These are phyloP conservation scores for Monilinia fructigena DNA, from an alignment of 2,329 filamentous ascomycete species.

Conservation along the genomic window DNA sequence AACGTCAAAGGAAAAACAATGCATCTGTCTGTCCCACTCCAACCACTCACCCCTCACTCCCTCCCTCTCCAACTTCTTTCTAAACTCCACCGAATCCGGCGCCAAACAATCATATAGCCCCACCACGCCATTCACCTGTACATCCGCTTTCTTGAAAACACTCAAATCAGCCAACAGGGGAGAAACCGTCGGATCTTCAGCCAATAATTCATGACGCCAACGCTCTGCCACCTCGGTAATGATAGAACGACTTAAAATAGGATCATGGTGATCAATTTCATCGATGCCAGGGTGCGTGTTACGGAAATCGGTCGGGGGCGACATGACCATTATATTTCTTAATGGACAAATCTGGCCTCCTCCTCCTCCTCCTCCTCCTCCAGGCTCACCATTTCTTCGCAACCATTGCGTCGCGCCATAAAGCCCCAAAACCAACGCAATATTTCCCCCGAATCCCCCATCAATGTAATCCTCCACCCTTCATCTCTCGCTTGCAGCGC, in stretches of 20 bases:
- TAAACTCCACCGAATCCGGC: constrained; percentile 28
- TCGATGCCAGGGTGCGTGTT: constrained; percentile 31
- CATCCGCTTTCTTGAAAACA: constrained; percentile 23
- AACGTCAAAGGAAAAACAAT: constrained; percentile 30
- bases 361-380: background rate
- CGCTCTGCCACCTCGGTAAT: constrained; percentile 27
- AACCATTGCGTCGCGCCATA: constrained; percentile 5
- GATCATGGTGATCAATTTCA: constrained; percentile 24
- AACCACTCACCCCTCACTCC: constrained; percentile 31
- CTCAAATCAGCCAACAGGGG: constrained; percentile 29
- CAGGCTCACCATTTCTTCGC: background rate
- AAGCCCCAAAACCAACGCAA: constrained; percentile 2
- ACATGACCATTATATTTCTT: constrained; percentile 29
- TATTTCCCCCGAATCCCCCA: constrained; percentile 17
- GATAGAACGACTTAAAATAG: constrained; percentile 25
- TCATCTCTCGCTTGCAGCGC: background rate
- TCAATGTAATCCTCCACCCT: constrained; percentile 3
- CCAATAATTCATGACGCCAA: constrained; percentile 26
- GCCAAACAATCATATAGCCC: constrained; percentile 28
- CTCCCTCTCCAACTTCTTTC: constrained; percentile 25
- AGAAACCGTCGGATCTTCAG: constrained; percentile 27
- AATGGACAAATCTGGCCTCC: constrained; percentile 17
- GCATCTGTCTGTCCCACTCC: constrained; percentile 33
- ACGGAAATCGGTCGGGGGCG: constrained; percentile 28
- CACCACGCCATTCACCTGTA: constrained; percentile 32